Evolutionary conservation across 2,329 filamentous ascomycete genomes (phyloP), one percentile per base, ranked within the genome.

Genomic region (Xylaria polymorpha): DNA sequence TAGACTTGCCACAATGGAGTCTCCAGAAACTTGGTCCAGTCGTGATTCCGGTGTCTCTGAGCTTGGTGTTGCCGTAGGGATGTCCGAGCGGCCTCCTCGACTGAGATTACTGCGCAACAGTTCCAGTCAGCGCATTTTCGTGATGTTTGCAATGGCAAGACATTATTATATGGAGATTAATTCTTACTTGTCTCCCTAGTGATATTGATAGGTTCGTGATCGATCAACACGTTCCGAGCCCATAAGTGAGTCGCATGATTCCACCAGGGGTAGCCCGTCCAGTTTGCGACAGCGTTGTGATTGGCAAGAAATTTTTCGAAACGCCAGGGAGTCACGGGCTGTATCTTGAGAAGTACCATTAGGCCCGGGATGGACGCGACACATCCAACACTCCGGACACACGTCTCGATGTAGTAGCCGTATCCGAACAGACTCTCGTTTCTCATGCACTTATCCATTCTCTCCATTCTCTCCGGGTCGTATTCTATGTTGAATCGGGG

Each of bases 271-370:
- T 10, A 4, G 22, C 3, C 12, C 46, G 46, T 2, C 46, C 46
- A 50, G 14, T 25, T 8, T 29, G 22, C 25, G 4, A 29, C 1
- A 18, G 25, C 14, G 12, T 18, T 7, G 25, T 50, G 22, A 29
- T 3, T 18, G 4, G 12, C 4, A 50, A 50, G 46, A 29, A 50
- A 50, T 18, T 3, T 7, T 12, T 50, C 46, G 22, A 50, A 50
- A 29, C 1, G 3, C n/a, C 10, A 1, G 3, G 9, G 32, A 20
- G 22, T 4, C 10, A 53, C 1, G 3, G 3, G 10, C 15, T 53
- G 35, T 9, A 43, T 29, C 35, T 8, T 10, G 14, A 61, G 22
- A 51, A 61, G 46, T 22, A 61, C n/a, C 35, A 53, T 61, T 14
- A 61, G 59, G 10, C 46, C 35, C 32, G 59, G 59, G 35, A 61